phyloP scores from a whole-genome alignment of 1,284 basidiomycete species.

The Apiotrichum sp. region DNA sequence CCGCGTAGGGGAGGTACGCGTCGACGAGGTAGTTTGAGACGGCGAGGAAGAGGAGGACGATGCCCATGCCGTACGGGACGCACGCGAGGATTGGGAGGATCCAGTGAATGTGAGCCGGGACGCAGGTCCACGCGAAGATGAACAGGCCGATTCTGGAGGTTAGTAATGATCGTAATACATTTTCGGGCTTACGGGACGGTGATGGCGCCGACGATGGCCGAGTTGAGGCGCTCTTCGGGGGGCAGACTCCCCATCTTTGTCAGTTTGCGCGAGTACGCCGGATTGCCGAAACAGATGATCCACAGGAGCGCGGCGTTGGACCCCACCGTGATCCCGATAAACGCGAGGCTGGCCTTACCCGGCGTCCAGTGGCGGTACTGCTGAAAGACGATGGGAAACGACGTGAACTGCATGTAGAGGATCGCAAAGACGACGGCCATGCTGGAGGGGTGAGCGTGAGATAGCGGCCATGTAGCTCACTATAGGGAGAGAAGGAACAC shows the following conservation, averaged over 20 bases:
- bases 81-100: constrained; percentile 59
- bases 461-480: neutral
- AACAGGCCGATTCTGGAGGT: constrained; percentile 53
- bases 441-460: neutral
- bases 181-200: neutral
- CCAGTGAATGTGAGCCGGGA: constrained; percentile 55
- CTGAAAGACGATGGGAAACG: constrained; percentile 48
- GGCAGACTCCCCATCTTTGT: neutral
- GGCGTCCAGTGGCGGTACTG: constrained; percentile 22
- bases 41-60: constrained; percentile 56
- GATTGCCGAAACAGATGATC: constrained; percentile 46
- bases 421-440: constrained; percentile 24
- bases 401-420: constrained; percentile 31
- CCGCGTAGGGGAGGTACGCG: constrained; percentile 55
- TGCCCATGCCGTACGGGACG: constrained; percentile 58
- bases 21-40: constrained; percentile 58
- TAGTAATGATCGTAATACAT: neutral
- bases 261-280: constrained; percentile 13
- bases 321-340: constrained; percentile 59
- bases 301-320: constrained; percentile 55
- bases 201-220: neutral
- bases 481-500: constrained; percentile 55
- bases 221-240: neutral
- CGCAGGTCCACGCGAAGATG: constrained; percentile 57
- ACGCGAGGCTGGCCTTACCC: constrained; percentile 57